These are phyloP conservation scores for Tolypocladium ovalisporum DNA, from an alignment of 2,329 filamentous ascomycete species.

Conservation along the genomic window DNA sequence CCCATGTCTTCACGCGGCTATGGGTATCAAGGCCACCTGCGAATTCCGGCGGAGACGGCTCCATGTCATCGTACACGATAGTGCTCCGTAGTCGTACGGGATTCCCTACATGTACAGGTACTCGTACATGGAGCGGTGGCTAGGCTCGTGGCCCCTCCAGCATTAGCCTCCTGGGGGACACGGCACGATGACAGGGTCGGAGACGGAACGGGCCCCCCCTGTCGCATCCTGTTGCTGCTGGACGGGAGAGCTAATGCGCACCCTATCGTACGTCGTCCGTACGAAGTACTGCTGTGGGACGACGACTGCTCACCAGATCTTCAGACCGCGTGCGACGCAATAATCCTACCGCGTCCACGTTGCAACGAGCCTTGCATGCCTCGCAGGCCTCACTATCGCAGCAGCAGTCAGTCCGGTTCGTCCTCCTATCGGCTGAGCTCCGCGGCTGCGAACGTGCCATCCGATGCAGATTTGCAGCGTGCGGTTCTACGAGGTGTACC, in stretches of 20 bases:
- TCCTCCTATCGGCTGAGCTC: conserved; percentile 5
- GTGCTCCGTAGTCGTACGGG: not conserved
- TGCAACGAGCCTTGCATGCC: not conserved
- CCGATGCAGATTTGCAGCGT: not conserved
- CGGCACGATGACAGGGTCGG: not conserved
- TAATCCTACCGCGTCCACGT: not conserved
- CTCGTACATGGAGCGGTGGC: not conserved
- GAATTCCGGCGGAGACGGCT: not conserved
- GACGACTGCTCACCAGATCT: not conserved
- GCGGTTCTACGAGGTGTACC: not conserved
- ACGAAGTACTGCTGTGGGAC: not conserved
- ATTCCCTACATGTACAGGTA: not conserved
- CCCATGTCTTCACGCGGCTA: not conserved
- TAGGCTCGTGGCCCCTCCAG: not conserved
- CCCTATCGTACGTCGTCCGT: not conserved
- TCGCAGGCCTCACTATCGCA: not conserved
- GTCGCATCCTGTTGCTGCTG: not conserved
- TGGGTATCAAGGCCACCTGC: not conserved
- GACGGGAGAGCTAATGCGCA: conserved; percentile 11
- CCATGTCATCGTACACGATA: not conserved
- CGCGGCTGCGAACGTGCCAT: not conserved
- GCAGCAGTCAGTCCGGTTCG: not conserved
- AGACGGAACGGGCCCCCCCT: not conserved
- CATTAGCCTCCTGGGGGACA: not conserved
- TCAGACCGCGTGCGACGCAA: not conserved